phyloP scores from a whole-genome alignment of 441 rosid genomes.

The Populus hybrid region DNA sequence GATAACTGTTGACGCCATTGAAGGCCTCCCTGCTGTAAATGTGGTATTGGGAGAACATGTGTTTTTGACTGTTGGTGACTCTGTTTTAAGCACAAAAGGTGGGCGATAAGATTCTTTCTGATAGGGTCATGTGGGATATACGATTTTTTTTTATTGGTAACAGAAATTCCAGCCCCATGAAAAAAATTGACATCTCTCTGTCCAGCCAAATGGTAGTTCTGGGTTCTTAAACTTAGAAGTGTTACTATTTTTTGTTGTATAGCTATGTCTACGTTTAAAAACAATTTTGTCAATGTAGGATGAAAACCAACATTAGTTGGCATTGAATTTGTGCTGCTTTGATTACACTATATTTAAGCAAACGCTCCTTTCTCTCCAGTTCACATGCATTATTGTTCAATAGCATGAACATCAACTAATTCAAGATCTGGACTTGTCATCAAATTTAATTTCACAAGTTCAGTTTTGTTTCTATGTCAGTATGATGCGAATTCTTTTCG shows the following conservation, averaged over 20 bases:
- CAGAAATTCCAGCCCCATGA: neutral
- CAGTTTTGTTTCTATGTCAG: neutral
- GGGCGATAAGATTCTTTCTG: neutral
- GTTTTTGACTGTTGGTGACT: slow-evolving; percentile 58
- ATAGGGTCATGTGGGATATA: neutral
- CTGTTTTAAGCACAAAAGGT: slow-evolving; percentile 27
- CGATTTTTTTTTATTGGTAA: neutral
- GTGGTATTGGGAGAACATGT: slow-evolving; percentile 60
- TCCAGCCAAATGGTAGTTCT: neutral
- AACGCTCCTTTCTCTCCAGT: neutral
- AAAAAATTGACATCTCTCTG: neutral
- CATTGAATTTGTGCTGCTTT: neutral
- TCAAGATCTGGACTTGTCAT: neutral
- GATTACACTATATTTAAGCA: neutral
- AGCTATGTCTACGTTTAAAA: neutral
- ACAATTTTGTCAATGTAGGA: neutral
- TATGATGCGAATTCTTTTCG: neutral
- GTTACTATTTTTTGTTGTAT: neutral
- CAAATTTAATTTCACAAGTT: neutral
- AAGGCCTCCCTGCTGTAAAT: slow-evolving; percentile 47
- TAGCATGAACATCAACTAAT: neutral
- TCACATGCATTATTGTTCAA: neutral
- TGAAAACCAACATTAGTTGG: neutral
- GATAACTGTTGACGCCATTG: slow-evolving; percentile 62
- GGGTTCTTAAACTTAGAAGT: neutral